phyloP scores from a whole-genome alignment of 768 basidiomycete genomes.

The Amanita polypyramis region DNA sequence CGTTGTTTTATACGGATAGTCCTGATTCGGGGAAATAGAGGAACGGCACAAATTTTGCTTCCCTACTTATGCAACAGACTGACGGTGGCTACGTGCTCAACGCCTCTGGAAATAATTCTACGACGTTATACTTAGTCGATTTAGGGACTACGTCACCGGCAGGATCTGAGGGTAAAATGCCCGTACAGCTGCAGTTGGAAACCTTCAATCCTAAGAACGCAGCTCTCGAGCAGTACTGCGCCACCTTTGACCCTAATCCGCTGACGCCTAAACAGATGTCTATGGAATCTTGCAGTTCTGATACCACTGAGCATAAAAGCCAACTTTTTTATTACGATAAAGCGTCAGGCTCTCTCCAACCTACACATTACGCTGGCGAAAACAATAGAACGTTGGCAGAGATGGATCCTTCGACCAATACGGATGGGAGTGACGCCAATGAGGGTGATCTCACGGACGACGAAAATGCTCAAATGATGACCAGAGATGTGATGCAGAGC shows the following conservation, averaged over 20 bases:
- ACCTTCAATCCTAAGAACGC: slow-evolving; percentile 6
- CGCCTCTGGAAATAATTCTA: not conserved
- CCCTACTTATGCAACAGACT: not conserved
- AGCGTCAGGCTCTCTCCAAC: slow-evolving; percentile 36
- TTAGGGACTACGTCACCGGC: not conserved
- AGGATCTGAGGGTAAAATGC: not conserved
- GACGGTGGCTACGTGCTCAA: not conserved
- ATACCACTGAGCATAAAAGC: slow-evolving; percentile 24
- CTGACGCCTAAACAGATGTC: slow-evolving; percentile 36
- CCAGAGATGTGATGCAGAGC: not conserved
- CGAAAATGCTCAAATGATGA: not conserved
- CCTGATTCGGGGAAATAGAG: not conserved
- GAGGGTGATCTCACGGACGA: not conserved
- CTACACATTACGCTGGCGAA: slow-evolving; percentile 32
- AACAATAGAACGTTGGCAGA: slow-evolving; percentile 14
- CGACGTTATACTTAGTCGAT: not conserved
- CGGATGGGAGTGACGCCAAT: not conserved
- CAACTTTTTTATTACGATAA: slow-evolving; percentile 53
- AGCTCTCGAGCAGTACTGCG: slow-evolving; percentile 36
- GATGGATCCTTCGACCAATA: not conserved
- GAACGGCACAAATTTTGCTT: too few species aligned
- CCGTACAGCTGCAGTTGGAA: not conserved
- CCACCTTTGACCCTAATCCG: slow-evolving; percentile 50
- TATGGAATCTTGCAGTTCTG: slow-evolving; percentile 29
- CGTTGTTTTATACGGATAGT: not conserved